These are phyloP conservation scores for Candida frijolesensis DNA, from an alignment of 1,139 yeast genomes.

Conservation along the genomic window DNA sequence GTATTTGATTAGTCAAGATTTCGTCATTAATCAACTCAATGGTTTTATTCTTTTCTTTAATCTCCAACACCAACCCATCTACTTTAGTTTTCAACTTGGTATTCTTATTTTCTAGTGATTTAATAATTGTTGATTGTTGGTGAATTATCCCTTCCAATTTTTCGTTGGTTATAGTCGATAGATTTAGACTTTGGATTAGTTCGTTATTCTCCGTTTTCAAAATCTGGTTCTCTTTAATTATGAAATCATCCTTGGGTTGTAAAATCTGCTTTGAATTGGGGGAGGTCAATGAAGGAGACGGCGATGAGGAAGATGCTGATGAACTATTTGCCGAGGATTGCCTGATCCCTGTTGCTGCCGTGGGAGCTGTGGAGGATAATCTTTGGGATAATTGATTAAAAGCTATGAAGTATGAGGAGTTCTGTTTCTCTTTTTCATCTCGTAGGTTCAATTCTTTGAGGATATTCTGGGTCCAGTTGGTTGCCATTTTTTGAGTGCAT, in stretches of 20 bases:
- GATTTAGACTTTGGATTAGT: slow-evolving; percentile 28
- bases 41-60: slow-evolving; percentile 54
- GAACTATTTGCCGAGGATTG: slow-evolving; percentile 14
- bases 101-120: slow-evolving; percentile 24
- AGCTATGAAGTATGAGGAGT: slow-evolving; percentile 35
- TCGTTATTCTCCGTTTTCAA: slow-evolving; percentile 17
- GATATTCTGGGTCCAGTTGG: slow-evolving; percentile 27
- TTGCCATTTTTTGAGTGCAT: neutral
- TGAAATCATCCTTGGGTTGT: neutral
- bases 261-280: neutral
- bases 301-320: slow-evolving; percentile 15
- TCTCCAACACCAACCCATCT: slow-evolving; percentile 43
- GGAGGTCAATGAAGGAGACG: slow-evolving; percentile 19
- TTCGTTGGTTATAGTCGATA: slow-evolving; percentile 27
- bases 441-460: slow-evolving; percentile 28
- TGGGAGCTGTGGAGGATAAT: slow-evolving; percentile 11
- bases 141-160: slow-evolving; percentile 20
- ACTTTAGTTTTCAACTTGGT: slow-evolving; percentile 32
- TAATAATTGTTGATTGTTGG: slow-evolving; percentile 17
- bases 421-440: slow-evolving; percentile 37
- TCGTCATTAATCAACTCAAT: slow-evolving; percentile 73
- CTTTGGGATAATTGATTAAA: slow-evolving; percentile 30
- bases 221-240: slow-evolving; percentile 12
- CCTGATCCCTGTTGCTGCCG: slow-evolving; percentile 4
- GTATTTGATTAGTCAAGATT: slow-evolving; percentile 67